Conservation (phyloP, 1,139 yeast genomes). For the Debaryomycetaceae sp. region DNA sequence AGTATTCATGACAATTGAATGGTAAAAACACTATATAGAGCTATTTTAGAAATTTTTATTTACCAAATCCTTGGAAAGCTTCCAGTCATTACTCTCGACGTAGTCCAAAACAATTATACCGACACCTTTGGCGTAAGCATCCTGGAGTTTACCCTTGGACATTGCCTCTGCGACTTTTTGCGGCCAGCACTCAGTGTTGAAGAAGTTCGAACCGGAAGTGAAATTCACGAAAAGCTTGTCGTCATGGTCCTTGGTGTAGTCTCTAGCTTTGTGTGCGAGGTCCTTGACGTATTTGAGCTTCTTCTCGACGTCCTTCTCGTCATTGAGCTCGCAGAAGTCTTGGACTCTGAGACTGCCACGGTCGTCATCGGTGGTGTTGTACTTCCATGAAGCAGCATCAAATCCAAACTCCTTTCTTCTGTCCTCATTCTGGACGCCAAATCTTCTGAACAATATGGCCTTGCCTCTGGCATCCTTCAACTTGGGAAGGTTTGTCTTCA, state of each 20-base stretch:
- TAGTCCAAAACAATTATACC: conserved; percentile 70
- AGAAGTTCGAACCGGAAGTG: conserved; percentile 73
- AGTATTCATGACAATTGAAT: not conserved
- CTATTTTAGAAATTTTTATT: conserved; percentile 47
- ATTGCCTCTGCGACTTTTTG: conserved; percentile 58
- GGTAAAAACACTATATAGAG: not conserved
- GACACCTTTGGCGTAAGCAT: conserved; percentile 49
- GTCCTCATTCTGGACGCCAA: conserved; percentile 53
- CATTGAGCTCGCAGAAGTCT: conserved; percentile 67
- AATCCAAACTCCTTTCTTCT: conserved; percentile 53
- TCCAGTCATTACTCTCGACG: conserved; percentile 64
- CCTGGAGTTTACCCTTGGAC: conserved; percentile 43
- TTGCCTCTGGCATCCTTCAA: conserved; percentile 68
- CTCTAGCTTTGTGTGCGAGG: conserved; percentile 52
- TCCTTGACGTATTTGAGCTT: conserved; percentile 59
- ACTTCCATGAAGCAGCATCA: conserved; percentile 65
- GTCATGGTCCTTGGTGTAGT: conserved; percentile 42
- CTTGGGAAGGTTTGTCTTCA: conserved; percentile 53
- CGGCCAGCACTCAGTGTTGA: conserved; percentile 76
- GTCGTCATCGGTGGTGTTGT: conserved; percentile 66
- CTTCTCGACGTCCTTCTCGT: conserved; percentile 50
- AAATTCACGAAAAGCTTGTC: conserved; percentile 68
- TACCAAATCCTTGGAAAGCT: conserved; percentile 49
- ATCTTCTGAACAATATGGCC: conserved; percentile 64
- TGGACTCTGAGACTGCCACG: conserved; percentile 64